These are phyloP conservation scores for Aspergillus luchuensis DNA, from an alignment of 2,329 filamentous ascomycete species.

Conservation along the genomic window DNA sequence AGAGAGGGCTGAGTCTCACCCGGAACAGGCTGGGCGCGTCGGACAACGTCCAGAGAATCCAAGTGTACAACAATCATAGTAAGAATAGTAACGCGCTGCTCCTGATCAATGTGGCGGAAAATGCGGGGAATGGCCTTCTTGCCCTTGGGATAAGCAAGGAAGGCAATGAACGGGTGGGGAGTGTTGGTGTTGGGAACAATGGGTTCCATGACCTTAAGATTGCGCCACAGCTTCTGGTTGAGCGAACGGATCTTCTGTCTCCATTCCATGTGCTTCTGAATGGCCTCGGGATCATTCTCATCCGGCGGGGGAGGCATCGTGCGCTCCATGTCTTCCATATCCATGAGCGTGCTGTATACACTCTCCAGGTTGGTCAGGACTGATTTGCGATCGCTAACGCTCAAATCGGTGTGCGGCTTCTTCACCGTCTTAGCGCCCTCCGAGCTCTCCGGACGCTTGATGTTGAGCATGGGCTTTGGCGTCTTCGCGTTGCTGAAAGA, in stretches of 20 bases:
- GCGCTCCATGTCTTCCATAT: slow-evolving; percentile 89
- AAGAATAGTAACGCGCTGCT: slow-evolving; percentile 88
- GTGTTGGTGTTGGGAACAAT: slow-evolving; percentile 71
- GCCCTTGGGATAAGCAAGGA: slow-evolving; percentile 91
- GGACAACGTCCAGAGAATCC: slow-evolving; percentile 87
- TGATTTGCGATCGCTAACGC: slow-evolving; percentile 74
- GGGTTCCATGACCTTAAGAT: slow-evolving; percentile 89
- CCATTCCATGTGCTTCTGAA: slow-evolving; percentile 79
- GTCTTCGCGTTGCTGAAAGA: slow-evolving; percentile 99
- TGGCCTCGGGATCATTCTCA: slow-evolving; percentile 67
- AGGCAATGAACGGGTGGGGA: slow-evolving; percentile 90
- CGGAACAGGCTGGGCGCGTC: slow-evolving; percentile 71
- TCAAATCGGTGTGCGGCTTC: slow-evolving; percentile 53
- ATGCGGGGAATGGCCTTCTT: slow-evolving; percentile 95
- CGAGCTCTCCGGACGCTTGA: slow-evolving; percentile 78
- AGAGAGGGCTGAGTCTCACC: slow-evolving; percentile 74
- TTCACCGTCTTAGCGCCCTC: slow-evolving; percentile 58
- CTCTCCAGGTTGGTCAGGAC: slow-evolving; percentile 84
- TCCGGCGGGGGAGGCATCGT: slow-evolving; percentile 70
- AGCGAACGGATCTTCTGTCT: slow-evolving; percentile 68
- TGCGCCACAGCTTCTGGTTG: slow-evolving; percentile 79
- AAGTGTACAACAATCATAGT: slow-evolving; percentile 96
- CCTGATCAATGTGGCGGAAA: slow-evolving; percentile 87
- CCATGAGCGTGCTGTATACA: slow-evolving; percentile 86
- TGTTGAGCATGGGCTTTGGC: slow-evolving; percentile 89